Conservation (phyloP, 345 rosid species). For the Xanthoceras sorbifolium region DNA sequence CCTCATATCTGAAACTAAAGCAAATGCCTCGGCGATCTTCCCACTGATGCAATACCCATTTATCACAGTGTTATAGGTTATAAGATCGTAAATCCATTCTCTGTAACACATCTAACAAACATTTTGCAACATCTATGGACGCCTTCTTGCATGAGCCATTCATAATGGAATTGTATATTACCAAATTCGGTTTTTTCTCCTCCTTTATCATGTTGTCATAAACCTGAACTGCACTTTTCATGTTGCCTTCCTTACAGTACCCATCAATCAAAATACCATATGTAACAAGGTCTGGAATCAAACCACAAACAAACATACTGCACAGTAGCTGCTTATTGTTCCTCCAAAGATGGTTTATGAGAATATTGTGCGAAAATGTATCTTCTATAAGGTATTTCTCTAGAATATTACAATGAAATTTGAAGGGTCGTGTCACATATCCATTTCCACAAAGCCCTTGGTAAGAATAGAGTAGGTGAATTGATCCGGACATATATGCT, state of each 20-base stretch:
- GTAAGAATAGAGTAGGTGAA: conserved; percentile 54
- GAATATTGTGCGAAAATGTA: conserved; percentile 52
- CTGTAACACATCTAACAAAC: conserved; percentile 26
- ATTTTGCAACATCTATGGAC: conserved; percentile 29
- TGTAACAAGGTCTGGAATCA: conserved; percentile 50
- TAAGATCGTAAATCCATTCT: conserved; percentile 33
- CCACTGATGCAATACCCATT: conserved; percentile 44
- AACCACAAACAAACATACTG: conserved; percentile 57
- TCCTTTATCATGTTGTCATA: conserved; percentile 46
- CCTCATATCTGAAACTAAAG: conserved; percentile 37
- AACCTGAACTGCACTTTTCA: conserved; percentile 48
- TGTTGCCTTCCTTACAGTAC: conserved; percentile 55
- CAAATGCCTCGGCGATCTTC: conserved; percentile 41
- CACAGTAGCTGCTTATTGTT: conserved; percentile 47
- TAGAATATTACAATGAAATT: conserved; percentile 44
- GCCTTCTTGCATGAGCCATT: conserved; percentile 60
- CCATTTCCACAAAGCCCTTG: conserved; percentile 54
- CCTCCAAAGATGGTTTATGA: conserved; percentile 51
- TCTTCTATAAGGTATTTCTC: conserved; percentile 50
- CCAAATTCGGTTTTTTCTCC: conserved; percentile 42
- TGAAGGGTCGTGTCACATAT: conserved; percentile 43
- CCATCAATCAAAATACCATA: conserved; percentile 68
- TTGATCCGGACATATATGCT: conserved; percentile 37
- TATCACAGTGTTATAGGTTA: conserved; percentile 58
- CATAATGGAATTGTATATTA: conserved; percentile 54